Base-by-base conservation (phyloP, 805 yeast genomes). In the Ogataea pini region DNA sequence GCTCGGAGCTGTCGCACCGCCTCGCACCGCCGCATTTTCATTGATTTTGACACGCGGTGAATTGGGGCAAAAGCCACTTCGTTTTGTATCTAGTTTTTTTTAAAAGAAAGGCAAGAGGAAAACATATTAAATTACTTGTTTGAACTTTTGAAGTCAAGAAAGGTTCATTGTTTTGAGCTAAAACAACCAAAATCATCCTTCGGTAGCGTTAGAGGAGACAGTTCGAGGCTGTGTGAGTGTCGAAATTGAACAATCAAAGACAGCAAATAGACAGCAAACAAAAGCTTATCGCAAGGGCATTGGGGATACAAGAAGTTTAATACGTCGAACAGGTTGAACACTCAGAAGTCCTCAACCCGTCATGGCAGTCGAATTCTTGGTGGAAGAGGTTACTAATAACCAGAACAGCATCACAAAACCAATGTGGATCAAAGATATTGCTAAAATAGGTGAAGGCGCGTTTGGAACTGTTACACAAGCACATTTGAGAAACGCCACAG, bases 401-500 rank as follows among this genome's bases (percentile, higher is more conserved):
- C 71, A 72, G 46, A 75, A 84, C 2, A 76, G 77, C 38, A 64
- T 68, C 12, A 68, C 77, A 6, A 72, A 74, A 56, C 79, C 82
- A 45, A 86, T 86, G 92, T 69, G 80, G 29, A 78, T 87, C 18
- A 79, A 76, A 55, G 92, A 87, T 60, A 80, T 83, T 62, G 82
- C 83, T 49, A 80, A 82, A 59, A 85, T 87, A 44, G 95, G 95
- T 9, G 89, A 86, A 66, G 95, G 95, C 36, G 94, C 94, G 4
- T 87, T 87, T 61, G 95, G 95, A 32, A 85, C 89, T 2, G 95
- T 87, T 8, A 83, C 85, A 12, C 90, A 86, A 62, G 92, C 94
- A 1, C 79, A 80, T 54, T 69, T 64, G 57, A 60, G 54, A 50
- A 58, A 57, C 50, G 65, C 64, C 13, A 51, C 53, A 14, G 57